phyloP scores from a whole-genome alignment of 805 yeast genomes.

The Saccharomycopsis olivae region DNA sequence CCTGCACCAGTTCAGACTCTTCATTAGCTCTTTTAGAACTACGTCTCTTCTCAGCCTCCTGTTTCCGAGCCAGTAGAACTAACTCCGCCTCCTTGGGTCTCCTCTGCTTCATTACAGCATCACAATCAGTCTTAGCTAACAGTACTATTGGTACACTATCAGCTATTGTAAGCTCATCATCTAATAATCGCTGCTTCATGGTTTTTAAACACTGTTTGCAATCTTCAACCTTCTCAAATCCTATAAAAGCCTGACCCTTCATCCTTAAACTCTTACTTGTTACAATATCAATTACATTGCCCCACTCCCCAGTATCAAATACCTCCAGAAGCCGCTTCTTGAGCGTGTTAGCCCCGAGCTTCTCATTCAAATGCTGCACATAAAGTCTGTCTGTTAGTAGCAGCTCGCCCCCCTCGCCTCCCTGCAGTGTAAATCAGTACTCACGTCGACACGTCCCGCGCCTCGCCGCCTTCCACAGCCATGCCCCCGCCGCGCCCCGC shows the following conservation, averaged over 20 bases:
- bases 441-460: too few species aligned
- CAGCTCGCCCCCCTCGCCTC: too few species aligned
- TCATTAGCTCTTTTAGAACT: not conserved
- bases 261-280: constrained; percentile 52
- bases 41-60: constrained; percentile 3
- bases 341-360: constrained; percentile 42
- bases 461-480: too few species aligned
- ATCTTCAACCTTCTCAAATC: constrained; percentile 32
- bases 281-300: constrained; percentile 34
- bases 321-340: constrained; percentile 31
- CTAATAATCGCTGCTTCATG: constrained; percentile 27
- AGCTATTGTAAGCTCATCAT: constrained; percentile 1
- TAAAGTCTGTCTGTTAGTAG: too few species aligned
- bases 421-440: too few species aligned
- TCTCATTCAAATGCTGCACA: constrained; percentile 64
- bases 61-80: constrained; percentile 19
- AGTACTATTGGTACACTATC: constrained; percentile 20
- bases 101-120: constrained; percentile 16
- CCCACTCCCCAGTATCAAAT: constrained; percentile 29
- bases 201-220: constrained; percentile 4
- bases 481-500: too few species aligned
- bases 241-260: constrained; percentile 78
- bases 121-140: constrained; percentile 23
- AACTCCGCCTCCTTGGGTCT: constrained; percentile 14
- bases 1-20: constrained; percentile 8